These are phyloP conservation scores for Monosporascus sp. DNA, from an alignment of 2,329 filamentous ascomycete species.

Conservation along the genomic window DNA sequence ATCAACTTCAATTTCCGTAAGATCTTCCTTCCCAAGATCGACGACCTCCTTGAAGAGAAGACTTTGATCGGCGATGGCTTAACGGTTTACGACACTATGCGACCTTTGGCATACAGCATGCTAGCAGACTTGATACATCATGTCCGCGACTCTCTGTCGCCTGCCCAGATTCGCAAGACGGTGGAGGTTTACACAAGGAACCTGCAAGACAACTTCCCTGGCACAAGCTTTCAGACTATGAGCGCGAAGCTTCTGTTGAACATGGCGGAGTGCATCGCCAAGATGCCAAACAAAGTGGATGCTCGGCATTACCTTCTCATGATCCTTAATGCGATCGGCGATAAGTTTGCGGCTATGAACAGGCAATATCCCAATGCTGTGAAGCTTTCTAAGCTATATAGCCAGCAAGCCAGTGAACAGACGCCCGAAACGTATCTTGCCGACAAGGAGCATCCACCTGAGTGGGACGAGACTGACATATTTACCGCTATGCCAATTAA, in stretches of 20 bases:
- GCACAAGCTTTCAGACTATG: constrained; percentile 99
- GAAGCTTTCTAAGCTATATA: constrained; percentile 78
- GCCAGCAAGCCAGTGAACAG: constrained; percentile 59
- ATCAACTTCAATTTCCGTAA: constrained; percentile 98
- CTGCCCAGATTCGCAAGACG: constrained; percentile 89
- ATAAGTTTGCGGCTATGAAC: constrained; percentile 99
- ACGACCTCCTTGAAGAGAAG: constrained; percentile 88
- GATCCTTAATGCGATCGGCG: constrained; percentile 95
- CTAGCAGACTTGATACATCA: constrained; percentile 97
- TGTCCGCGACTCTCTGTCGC: constrained; percentile 80
- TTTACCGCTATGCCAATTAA: constrained; percentile 96
- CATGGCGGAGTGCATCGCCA: constrained; percentile 97
- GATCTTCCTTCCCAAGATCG: constrained; percentile 91
- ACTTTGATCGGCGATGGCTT: constrained; percentile 93
- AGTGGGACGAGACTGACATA: constrained; percentile 98
- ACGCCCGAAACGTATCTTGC: constrained; percentile 75
- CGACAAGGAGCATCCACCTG: constrained; percentile 72
- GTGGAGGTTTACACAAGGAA: constrained; percentile 97
- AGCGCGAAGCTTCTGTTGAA: constrained; percentile 94
- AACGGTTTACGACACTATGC: constrained; percentile 94
- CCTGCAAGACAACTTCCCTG: constrained; percentile 89
- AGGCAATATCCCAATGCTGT: constrained; percentile 91
- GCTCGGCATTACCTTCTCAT: constrained; percentile 93
- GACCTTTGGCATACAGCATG: constrained; percentile 96
- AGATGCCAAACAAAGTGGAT: constrained; percentile 87